These are phyloP conservation scores for Chenopodium formosanum DNA, from an alignment of 148 eudicot species.

Conservation along the genomic window DNA sequence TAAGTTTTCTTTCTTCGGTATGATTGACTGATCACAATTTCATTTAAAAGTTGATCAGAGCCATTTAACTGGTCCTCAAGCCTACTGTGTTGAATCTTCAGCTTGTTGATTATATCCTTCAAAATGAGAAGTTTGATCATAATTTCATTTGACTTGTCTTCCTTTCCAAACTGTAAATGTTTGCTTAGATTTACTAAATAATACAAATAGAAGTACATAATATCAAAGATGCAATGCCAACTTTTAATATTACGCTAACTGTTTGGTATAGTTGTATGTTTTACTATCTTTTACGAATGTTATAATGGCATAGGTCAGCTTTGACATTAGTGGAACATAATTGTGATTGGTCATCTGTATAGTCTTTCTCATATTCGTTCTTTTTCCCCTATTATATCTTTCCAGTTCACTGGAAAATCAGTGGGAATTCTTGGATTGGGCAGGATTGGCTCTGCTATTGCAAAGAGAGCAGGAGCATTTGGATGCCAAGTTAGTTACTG, in stretches of 20 bases:
- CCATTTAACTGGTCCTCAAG: background rate
- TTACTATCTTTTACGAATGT: background rate
- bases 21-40: background rate
- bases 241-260: too few relatives aligned
- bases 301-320: background rate
- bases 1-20: too few relatives aligned
- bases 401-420: constrained; percentile 78
- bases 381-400: constrained; percentile 11
- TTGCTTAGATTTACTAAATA: background rate
- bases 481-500: constrained; percentile 61
- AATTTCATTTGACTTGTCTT: background rate
- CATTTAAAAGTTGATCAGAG: background rate
- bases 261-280: background rate
- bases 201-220: too few relatives aligned
- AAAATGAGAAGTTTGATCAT: background rate
- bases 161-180: background rate
- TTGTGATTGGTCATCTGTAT: background rate
- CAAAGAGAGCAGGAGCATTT: constrained; percentile 77
- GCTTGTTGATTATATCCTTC: background rate
- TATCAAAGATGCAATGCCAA: background rate
- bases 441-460: constrained; percentile 79
- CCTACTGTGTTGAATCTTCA: background rate
- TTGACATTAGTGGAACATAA: background rate
- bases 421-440: constrained; percentile 76
- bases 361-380: background rate